These are phyloP conservation scores for Arthrobotrys entomopaga DNA, from an alignment of 2,329 filamentous ascomycete genomes.

Conservation along the genomic window DNA sequence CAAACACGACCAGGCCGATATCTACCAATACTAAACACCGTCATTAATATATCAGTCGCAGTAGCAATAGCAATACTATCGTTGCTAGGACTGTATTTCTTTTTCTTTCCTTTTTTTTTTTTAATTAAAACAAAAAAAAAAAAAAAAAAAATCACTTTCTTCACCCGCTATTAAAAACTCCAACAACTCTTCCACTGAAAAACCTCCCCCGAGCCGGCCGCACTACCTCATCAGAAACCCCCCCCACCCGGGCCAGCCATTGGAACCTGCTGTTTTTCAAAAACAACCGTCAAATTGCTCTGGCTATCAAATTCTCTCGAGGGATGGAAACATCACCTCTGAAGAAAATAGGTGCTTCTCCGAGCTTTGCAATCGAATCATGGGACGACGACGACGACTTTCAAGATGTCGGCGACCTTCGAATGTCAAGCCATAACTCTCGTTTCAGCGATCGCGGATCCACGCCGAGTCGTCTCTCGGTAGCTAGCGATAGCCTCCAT, in stretches of 20 bases:
- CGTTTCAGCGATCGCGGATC: conserved; percentile 74
- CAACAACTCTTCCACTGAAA: too few species aligned
- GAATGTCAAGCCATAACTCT: conserved; percentile 64
- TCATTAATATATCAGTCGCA: too few species aligned
- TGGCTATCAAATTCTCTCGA: conserved; percentile 38
- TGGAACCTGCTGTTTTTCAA: background rate
- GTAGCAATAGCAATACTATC: too few species aligned
- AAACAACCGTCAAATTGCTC: conserved; percentile 44
- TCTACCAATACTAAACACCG: too few species aligned
- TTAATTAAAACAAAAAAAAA: too few species aligned
- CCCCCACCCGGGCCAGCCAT: background rate
- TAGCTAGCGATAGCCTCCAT: conserved; percentile 70
- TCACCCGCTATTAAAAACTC: too few species aligned
- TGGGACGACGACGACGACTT: conserved; percentile 81
- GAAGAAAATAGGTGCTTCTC: conserved; percentile 53
- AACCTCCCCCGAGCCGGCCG: too few species aligned
- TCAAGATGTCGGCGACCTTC: conserved; percentile 71
- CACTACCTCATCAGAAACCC: too few species aligned
- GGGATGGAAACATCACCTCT: conserved; percentile 56
- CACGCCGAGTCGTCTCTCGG: conserved; percentile 80
- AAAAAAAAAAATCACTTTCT: too few species aligned
- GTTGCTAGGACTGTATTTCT: too few species aligned
- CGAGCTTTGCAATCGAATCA: conserved; percentile 70
- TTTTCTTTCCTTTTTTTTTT: too few species aligned
- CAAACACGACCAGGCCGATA: too few species aligned